Evolutionary conservation across 164 flowering plant species (phyloP), one percentile per base, ranked within the genome.

Genomic region (Cinnamomum micranthum): DNA sequence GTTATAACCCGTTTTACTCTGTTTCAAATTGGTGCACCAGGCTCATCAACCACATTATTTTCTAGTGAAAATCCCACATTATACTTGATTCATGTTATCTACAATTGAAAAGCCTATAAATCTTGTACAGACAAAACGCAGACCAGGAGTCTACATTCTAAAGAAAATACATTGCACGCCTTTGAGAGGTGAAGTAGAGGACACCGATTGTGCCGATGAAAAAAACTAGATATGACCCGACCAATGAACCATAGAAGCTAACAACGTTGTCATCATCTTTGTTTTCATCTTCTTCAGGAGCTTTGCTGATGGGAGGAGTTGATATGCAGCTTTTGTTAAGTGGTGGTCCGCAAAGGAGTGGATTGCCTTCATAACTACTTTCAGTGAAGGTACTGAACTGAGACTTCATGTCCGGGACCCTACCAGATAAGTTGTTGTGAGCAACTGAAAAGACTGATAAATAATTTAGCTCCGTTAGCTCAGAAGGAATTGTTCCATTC

Each of bases 401-500:
- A 66, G 13, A 12, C 11, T 27, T 28, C n/a, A 66, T 25, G 19
- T 64, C 28, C 1, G 71, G 71, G n/a, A 22, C 1, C 28, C 17
- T 35, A 10, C 51, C 71, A 11, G 71, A n/a, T 2, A 69, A 15
- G 10, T 69, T 20, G 55, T 69, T 69, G 71, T 41, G 14, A 20
- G 71, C 55, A 24, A 69, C 81, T 15, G 47, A 35, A 69, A 82
- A 80, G 17, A 31, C 41, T 1, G 4, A 73, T 28, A 80, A 62
- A 20, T 11, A 65, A 51, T 35, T 0, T 6, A 82, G 74, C 33
- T 71, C 52, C 0, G 28, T 58, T 6, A 82, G 66, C 3, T 78
- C 55, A 2, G 72, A 33, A 66, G 82, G 82, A 28, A 82, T 82
- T 20, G 19, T 10, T 2, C 85, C 81, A 27, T n/a, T 73, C 75